A percentile compares a stretch with the other conserved stretches of the same genome.
phyloP scores from a whole-genome alignment of 164 flowering plant species.

The Chimonanthus salicifolius region DNA sequence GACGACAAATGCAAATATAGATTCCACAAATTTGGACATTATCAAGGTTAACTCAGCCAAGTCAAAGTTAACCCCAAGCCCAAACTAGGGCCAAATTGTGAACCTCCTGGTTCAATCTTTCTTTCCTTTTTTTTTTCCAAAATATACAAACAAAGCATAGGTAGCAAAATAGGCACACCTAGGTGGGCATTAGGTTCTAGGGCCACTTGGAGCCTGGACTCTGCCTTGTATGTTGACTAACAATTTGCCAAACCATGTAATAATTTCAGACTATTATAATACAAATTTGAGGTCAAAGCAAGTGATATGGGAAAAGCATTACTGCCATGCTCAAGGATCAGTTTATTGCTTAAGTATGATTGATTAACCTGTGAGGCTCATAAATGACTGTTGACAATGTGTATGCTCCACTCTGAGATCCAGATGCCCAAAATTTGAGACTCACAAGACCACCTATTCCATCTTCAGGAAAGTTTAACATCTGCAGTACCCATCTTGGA shows the following conservation, averaged over 20 bases:
- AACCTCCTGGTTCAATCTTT: too few species aligned
- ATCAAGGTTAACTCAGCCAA: too few species aligned
- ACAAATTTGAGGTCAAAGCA: background rate
- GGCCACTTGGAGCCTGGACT: too few species aligned
- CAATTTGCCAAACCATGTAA: background rate
- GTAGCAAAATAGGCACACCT: too few species aligned
- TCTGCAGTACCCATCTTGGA: conserved; percentile 78
- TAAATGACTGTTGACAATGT: conserved; percentile 73
- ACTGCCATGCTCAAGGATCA: background rate
- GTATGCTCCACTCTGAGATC: conserved; percentile 42
- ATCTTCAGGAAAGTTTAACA: conserved; percentile 68
- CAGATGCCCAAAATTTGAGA: conserved; percentile 77
- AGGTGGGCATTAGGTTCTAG: too few species aligned
- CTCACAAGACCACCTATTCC: conserved; percentile 80
- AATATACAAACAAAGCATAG: too few species aligned
- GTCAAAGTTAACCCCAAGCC: too few species aligned
- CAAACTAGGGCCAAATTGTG: too few species aligned
- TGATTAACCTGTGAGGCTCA: conserved; percentile 90
- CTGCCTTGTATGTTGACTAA: too few species aligned
- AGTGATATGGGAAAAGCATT: background rate
- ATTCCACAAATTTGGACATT: too few species aligned
- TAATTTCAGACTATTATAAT: background rate
- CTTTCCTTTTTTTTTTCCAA: too few species aligned
- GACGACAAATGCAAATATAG: too few species aligned
- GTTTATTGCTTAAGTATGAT: background rate